Conservation (phyloP, 164 flowering plant species). For the Malania oleifera region DNA sequence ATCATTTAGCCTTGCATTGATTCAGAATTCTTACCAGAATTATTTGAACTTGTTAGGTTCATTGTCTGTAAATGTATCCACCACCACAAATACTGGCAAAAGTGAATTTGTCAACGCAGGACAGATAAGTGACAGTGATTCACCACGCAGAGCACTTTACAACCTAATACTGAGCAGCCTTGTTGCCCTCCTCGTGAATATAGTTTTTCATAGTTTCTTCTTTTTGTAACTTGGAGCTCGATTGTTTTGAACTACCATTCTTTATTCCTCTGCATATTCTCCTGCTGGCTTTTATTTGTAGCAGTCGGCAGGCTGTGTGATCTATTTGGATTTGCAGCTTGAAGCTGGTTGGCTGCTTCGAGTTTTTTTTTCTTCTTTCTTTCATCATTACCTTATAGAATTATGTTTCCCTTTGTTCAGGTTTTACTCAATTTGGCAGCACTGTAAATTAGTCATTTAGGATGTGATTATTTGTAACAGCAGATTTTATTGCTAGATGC, state of each 20-base stretch:
- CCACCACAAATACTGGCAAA: conserved; percentile 27
- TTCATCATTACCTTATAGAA: no score
- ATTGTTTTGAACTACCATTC: background rate
- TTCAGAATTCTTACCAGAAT: background rate
- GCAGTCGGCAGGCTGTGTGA: conserved; percentile 3
- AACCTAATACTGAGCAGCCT: conserved; percentile 9
- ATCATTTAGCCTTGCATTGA: no score
- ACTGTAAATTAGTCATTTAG: no score
- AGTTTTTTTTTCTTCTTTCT: background rate
- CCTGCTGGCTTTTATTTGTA: conserved; percentile 11
- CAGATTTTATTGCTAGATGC: no score
- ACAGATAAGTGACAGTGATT: conserved; percentile 36
- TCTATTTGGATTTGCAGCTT: background rate
- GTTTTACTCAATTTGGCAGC: no score
- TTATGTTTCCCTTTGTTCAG: no score
- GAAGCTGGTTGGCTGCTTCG: background rate
- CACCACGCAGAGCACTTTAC: conserved; percentile 15
- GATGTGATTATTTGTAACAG: no score
- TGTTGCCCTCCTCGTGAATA: conserved; percentile 15
- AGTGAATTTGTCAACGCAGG: conserved; percentile 46
- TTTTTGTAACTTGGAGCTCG: conserved; percentile 19
- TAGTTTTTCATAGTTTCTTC: conserved; percentile 11
- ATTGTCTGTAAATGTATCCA: conserved; percentile 54
- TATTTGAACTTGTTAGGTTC: conserved; percentile 37
- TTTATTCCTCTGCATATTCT: conserved; percentile 6